Evolutionary conservation across 2,329 filamentous ascomycete species (phyloP), one percentile per base, ranked within the genome.

Genomic region (Lithohypha guttulata): DNA sequence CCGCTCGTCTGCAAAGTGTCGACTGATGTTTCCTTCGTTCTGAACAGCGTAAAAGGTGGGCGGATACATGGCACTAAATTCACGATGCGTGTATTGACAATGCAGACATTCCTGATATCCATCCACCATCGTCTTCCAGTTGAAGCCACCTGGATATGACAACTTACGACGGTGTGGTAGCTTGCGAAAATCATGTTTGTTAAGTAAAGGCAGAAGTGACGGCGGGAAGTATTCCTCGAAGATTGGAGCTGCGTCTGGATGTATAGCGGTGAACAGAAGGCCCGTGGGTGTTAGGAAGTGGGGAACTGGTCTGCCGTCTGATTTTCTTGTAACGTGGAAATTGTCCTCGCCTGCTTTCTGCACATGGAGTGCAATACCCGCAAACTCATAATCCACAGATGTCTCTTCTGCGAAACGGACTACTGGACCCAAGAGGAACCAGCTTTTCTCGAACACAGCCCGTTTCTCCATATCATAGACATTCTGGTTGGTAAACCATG

Each of bases 51-150:
- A 75, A 51, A 68, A 71, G 1, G 68, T 70, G 2, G 70, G 69
- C 4, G 69, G 69, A 40, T 75, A 75, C 44, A 62, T 66, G 42
- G 70, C 59, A 14, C 65, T 66, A 53, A 75, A 75, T 4, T 66
- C 67, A 0, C 69, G 70, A 43, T 75, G 71, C 0, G 71, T 73
- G 53, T 74, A 75, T 49, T 70, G 66, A 55, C 70, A 74, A 51
- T 74, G 70, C 14, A 75, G 61, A 45, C 71, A 75, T 54, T 75
- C 71, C 52, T 74, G 70, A 44, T 71, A 74, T 6, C 70, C 70
- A 43, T 74, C 70, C 17, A 74, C 68, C 69, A 73, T 73, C 1
- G 70, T 73, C 51, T 74, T 74, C 70, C 70, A 74, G 51, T 75
- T 75, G 58, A 75, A 74, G 0, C 62, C 60, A 2, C 71, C 71